Conservation (phyloP, 2,329 filamentous ascomycete genomes). For the Aspergillus calidoustus region DNA sequence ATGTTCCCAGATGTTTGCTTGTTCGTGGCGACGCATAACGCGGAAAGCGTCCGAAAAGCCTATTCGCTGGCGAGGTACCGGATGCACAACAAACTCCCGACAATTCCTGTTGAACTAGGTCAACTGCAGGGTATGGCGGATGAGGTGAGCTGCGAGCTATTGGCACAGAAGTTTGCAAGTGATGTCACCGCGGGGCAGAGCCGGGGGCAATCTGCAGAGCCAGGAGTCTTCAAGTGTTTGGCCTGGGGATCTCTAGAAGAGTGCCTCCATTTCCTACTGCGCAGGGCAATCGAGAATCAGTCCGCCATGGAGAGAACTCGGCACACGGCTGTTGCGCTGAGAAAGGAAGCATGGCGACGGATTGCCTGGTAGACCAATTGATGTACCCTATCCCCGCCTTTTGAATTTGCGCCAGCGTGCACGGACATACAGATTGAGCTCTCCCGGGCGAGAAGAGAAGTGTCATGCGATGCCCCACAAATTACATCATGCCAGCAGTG, state of each 20-base stretch:
- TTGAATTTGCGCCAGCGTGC: neutral
- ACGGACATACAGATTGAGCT: neutral
- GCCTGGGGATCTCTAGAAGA: constrained; percentile 59
- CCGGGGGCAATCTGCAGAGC: constrained; percentile 23
- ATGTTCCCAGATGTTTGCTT: constrained; percentile 44
- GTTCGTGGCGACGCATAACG: constrained; percentile 60
- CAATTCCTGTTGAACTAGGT: constrained; percentile 59
- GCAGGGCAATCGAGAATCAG: constrained; percentile 71
- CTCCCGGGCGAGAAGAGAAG: neutral
- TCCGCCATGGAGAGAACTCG: constrained; percentile 69
- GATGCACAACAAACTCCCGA: constrained; percentile 44
- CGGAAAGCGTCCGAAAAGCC: constrained; percentile 52
- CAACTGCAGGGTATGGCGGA: constrained; percentile 92
- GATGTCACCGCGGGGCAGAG: constrained; percentile 20
- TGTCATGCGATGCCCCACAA: constrained; percentile 10
- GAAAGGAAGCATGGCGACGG: constrained; percentile 58
- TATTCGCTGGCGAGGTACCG: constrained; percentile 41
- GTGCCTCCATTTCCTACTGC: constrained; percentile 59
- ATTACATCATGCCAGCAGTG: constrained; percentile 13
- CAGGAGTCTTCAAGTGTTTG: constrained; percentile 57
- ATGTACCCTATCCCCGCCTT: neutral
- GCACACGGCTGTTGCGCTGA: constrained; percentile 66
- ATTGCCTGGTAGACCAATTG: constrained; percentile 1
- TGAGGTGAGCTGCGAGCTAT: constrained; percentile 68
- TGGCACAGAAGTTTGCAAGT: constrained; percentile 32